Base-by-base conservation (phyloP, 2,329 filamentous ascomycete species). In the Teratosphaeria gauchensis region DNA sequence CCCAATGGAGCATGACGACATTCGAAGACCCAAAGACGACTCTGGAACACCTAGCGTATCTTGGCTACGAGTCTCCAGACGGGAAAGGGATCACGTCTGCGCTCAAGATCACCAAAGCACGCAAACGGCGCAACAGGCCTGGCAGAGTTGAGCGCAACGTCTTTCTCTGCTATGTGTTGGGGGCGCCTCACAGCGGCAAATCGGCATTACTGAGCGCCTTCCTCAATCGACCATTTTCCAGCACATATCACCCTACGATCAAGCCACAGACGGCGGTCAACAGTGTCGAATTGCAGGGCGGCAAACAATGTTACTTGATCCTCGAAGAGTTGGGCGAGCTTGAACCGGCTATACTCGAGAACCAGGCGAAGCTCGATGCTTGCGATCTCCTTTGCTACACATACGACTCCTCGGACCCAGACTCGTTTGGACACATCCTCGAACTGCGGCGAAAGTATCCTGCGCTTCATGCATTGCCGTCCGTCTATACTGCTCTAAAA, bases 1-100 rank as follows among this genome's bases (percentile, higher is more conserved):
- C 94, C 3, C 94, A 99, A 69, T 99, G 94, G 94, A 96, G 92
- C 72, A 99, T 99, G 94, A 99, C 94, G 0, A 99, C 94, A 0
- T 99, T 97, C 68, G 85, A 95, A 61, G 92, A 95, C 58, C 92
- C 94, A 12, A 95, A 94, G 71, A 96, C 90, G 0, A 97, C 94
- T 0, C 81, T 99, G 3, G 92, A 95, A 66, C 99, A 99, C 72
- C 84, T 99, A 2, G 94, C 94, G 2, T 96, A 96, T 71, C 85
- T 99, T 1, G 94, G 94, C 1, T 99, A 96, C 68, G 94, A 97
- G 71, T 86, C 89, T 2, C 78, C 84, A 1, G 88, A 88, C 65
- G 76, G 78, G 58, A 88, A 87, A 59, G 86, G 88, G 46, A 85
- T 86, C 0, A 90, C 89, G 1, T 90, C 90, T 0, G 94, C 94